phyloP scores from a whole-genome alignment of 768 basidiomycete species.

The Plicaturopsis crispa region DNA sequence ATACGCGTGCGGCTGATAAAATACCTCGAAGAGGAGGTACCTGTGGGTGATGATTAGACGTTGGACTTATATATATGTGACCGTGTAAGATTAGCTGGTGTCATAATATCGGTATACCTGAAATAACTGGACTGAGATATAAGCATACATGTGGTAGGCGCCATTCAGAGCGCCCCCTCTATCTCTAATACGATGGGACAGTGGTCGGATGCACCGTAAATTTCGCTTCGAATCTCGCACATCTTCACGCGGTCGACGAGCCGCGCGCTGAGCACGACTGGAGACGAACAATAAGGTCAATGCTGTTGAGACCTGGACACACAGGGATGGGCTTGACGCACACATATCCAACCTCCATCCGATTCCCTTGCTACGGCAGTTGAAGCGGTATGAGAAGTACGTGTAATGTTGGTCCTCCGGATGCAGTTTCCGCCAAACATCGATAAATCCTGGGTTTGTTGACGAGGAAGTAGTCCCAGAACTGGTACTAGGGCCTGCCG shows the following conservation, averaged over 20 bases:
- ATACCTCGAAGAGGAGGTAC: conserved; percentile 94
- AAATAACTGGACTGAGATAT: conserved; percentile 1
- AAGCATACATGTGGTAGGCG: not conserved
- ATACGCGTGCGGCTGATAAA: conserved; percentile 86
- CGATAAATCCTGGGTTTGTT: too few relatives aligned
- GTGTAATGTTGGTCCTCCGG: conserved; percentile 70
- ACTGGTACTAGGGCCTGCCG: conserved; percentile 12
- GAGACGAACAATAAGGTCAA: conserved; percentile 1
- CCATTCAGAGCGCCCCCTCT: conserved; percentile 29
- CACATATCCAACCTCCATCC: conserved; percentile 89
- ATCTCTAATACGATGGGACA: conserved; percentile 77
- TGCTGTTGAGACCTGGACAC: not conserved
- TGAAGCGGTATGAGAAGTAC: conserved; percentile 80
- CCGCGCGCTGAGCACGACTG: conserved; percentile 73
- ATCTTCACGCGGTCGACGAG: conserved; percentile 56
- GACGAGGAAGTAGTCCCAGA: too few relatives aligned
- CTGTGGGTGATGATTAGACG: conserved; percentile 79
- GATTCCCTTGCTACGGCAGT: conserved; percentile 70
- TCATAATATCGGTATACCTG: not conserved
- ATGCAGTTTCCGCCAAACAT: conserved; percentile 72
- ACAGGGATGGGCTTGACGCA: conserved; percentile 26
- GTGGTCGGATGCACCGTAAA: conserved; percentile 86
- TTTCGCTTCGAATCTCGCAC: conserved; percentile 81
- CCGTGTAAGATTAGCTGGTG: not conserved
- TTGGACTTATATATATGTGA: not conserved